A percentile compares a stretch with the other conserved stretches of the same genome.
Evolutionary conservation across 371 early-diverging fungal species (phyloP).

Genomic region (Scutellospora calospora): DNA sequence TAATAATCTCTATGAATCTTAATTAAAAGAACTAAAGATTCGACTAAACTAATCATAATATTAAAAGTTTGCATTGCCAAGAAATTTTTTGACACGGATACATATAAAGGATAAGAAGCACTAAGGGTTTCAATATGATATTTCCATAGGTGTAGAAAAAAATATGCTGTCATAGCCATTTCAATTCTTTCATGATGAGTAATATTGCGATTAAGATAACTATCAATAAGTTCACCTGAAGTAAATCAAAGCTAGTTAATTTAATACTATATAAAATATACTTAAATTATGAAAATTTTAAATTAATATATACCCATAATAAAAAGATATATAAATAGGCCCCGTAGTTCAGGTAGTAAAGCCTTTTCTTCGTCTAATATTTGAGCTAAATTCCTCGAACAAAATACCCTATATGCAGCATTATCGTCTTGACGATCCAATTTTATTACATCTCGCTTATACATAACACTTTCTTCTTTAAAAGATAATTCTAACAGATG

Average conservation of each 20-base stretch:
- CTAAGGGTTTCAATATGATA: background rate
- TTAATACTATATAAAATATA: too few relatives aligned
- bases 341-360: background rate
- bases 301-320: background rate
- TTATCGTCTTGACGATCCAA: background rate
- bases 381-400: background rate
- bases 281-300: too few relatives aligned
- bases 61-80: background rate
- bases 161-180: background rate
- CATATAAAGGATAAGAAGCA: too few relatives aligned
- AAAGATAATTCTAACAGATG: background rate
- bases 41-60: background rate
- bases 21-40: background rate
- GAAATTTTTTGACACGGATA: too few relatives aligned
- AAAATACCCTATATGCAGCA: background rate
- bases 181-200: background rate
- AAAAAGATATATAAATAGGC: background rate
- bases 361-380: background rate
- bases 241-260: too few relatives aligned
- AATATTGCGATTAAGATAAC: background rate
- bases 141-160: background rate
- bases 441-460: background rate
- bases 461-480: background rate
- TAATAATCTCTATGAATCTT: background rate
- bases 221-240: background rate